Conservation (phyloP, 495 filamentous ascomycete genomes). For the Neurospora sp. region DNA sequence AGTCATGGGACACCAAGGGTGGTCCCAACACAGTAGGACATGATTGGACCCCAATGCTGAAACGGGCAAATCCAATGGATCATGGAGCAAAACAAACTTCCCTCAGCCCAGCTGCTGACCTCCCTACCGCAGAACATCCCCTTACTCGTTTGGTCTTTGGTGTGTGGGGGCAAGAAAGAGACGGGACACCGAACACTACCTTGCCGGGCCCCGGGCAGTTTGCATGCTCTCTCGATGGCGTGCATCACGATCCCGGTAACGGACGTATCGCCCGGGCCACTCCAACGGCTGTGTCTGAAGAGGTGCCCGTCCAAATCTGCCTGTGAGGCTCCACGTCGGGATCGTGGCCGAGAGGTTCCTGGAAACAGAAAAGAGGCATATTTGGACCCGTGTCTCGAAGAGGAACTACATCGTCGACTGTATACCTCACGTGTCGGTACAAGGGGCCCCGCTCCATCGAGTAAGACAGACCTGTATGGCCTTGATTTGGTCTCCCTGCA, state of each 20-base stretch:
- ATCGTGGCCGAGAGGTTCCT: slow-evolving; percentile 4
- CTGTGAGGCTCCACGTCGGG: slow-evolving; percentile 3
- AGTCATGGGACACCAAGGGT: neutral
- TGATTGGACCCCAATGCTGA: neutral
- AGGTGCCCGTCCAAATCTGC: neutral
- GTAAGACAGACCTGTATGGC: slow-evolving; percentile 17
- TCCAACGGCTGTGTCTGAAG: slow-evolving; percentile 4
- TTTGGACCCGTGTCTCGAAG: slow-evolving; percentile 1
- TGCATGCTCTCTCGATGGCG: slow-evolving; percentile 2
- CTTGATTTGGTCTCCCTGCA: slow-evolving; percentile 18
- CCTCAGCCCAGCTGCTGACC: neutral
- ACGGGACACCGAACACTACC: neutral
- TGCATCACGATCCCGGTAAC: slow-evolving; percentile 10
- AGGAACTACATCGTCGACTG: slow-evolving; percentile 1
- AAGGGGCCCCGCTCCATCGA: slow-evolving; percentile 5
- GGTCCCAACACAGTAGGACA: neutral
- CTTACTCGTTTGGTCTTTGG: neutral
- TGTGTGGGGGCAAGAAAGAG: neutral
- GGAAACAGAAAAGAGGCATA: neutral
- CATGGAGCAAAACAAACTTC: neutral
- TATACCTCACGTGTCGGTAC: slow-evolving; percentile 18
- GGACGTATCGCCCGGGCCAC: slow-evolving; percentile 5
- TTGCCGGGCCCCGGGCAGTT: neutral
- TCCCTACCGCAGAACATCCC: neutral
- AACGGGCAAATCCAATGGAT: neutral